These are phyloP conservation scores for Fonsecaea multimorphosa DNA, from an alignment of 2,329 filamentous ascomycete species.

Conservation along the genomic window DNA sequence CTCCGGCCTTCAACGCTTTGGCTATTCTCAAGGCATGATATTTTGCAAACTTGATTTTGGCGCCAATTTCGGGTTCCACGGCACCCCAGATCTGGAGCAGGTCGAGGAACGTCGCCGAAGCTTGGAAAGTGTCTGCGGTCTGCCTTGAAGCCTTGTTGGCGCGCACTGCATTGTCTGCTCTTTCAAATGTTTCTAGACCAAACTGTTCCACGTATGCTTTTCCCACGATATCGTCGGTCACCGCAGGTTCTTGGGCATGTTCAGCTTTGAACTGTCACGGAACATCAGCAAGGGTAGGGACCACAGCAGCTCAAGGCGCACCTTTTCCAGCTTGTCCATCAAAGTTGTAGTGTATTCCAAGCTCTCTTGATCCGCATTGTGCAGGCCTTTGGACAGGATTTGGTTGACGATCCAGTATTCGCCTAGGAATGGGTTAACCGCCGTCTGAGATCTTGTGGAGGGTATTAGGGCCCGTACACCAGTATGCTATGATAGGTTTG, in stretches of 20 bases:
- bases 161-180: constrained; percentile 80
- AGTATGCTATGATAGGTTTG: constrained; percentile 91
- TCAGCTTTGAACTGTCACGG: constrained; percentile 68
- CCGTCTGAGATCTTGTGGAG: constrained; percentile 24
- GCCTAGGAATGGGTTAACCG: constrained; percentile 58
- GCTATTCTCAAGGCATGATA: constrained; percentile 91
- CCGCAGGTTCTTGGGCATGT: constrained; percentile 78
- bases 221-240: constrained; percentile 82
- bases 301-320: constrained; percentile 45
- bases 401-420: constrained; percentile 93
- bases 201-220: constrained; percentile 96
- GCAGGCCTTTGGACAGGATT: constrained; percentile 80
- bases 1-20: constrained; percentile 86
- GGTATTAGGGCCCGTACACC: constrained; percentile 70
- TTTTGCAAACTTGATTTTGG: constrained; percentile 96
- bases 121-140: constrained; percentile 92
- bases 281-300: background rate
- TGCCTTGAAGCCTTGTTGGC: constrained; percentile 85
- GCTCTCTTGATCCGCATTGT: constrained; percentile 77
- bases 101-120: constrained; percentile 90
- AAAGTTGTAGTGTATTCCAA: constrained; percentile 79
- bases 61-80: constrained; percentile 73
- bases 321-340: constrained; percentile 89
- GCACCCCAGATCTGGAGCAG: constrained; percentile 82
- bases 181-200: constrained; percentile 82